Evolutionary conservation across 1,284 basidiomycete species (phyloP).

Genomic region (Pyrrhoderma noxium): DNA sequence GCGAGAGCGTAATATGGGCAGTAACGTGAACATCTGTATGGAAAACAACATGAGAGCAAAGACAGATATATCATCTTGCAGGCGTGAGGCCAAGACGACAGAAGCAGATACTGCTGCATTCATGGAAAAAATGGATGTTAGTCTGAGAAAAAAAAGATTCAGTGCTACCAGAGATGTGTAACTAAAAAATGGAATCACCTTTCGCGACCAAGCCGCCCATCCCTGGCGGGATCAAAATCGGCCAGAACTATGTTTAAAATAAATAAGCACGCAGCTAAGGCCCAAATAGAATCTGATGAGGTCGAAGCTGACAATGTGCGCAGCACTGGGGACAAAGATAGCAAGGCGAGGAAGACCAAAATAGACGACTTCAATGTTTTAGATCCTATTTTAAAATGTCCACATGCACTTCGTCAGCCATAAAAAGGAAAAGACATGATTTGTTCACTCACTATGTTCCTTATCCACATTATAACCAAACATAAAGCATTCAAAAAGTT

Average conservation of each 20-base stretch:
- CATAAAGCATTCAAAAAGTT: slow-evolving; percentile 39
- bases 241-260: slow-evolving; percentile 56
- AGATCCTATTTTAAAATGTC: too few relatives aligned
- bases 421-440: neutral
- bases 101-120: slow-evolving; percentile 93
- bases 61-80: slow-evolving; percentile 78
- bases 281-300: slow-evolving; percentile 96
- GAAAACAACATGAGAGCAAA: slow-evolving; percentile 88
- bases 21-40: slow-evolving; percentile 78
- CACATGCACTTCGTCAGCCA: too few relatives aligned
- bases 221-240: slow-evolving; percentile 46
- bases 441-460: slow-evolving; percentile 15
- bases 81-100: slow-evolving; percentile 88
- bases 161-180: neutral
- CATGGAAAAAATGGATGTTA: slow-evolving; percentile 87
- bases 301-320: slow-evolving; percentile 91
- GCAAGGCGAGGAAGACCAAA: slow-evolving; percentile 80
- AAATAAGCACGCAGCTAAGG: slow-evolving; percentile 67
- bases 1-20: slow-evolving; percentile 75
- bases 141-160: slow-evolving; percentile 37
- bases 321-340: slow-evolving; percentile 87
- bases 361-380: slow-evolving; percentile 70
- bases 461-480: slow-evolving; percentile 21
- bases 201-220: slow-evolving; percentile 31
- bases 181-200: slow-evolving; percentile 25